phyloP scores from a whole-genome alignment of 345 rosid species.

The Hibiscus trionum region DNA sequence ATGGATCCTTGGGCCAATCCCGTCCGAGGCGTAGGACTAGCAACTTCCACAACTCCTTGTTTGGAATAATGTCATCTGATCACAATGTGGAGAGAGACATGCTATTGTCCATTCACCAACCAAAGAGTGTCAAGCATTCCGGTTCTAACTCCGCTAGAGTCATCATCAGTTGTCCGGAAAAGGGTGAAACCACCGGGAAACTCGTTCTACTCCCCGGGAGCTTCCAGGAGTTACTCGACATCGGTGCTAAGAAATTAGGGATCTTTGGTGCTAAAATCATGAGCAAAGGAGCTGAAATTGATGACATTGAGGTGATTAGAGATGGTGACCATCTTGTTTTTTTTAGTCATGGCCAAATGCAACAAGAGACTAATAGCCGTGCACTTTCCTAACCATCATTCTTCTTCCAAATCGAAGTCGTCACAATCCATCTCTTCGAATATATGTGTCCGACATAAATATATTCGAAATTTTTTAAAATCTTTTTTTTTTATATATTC shows the following conservation, averaged over 20 bases:
- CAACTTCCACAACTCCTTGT: constrained; percentile 60
- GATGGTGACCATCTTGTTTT: constrained; percentile 79
- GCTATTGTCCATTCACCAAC: constrained; percentile 20
- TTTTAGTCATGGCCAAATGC: constrained; percentile 16
- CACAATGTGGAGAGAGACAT: constrained; percentile 35
- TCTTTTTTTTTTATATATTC: no score
- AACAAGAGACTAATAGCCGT: not conserved
- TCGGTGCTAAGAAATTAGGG: constrained; percentile 58
- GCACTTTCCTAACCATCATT: not conserved
- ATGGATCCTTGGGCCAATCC: constrained; percentile 35
- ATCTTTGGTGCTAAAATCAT: constrained; percentile 37
- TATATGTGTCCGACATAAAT: no score
- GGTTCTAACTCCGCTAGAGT: constrained; percentile 38
- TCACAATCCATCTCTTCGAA: not conserved
- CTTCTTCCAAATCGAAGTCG: not conserved
- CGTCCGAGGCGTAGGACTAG: constrained; percentile 52
- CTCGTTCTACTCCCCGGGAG: constrained; percentile 54
- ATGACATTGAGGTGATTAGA: constrained; percentile 59
- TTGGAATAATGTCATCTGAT: constrained; percentile 66
- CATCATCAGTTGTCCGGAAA: constrained; percentile 51
- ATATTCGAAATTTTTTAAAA: no score
- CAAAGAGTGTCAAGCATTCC: not conserved
- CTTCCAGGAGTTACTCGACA: constrained; percentile 48
- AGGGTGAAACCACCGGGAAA: constrained; percentile 41
- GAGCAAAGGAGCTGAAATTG: constrained; percentile 60